Base-by-base conservation (phyloP, 2,329 filamentous ascomycete species). In the Aspergillus latus region DNA sequence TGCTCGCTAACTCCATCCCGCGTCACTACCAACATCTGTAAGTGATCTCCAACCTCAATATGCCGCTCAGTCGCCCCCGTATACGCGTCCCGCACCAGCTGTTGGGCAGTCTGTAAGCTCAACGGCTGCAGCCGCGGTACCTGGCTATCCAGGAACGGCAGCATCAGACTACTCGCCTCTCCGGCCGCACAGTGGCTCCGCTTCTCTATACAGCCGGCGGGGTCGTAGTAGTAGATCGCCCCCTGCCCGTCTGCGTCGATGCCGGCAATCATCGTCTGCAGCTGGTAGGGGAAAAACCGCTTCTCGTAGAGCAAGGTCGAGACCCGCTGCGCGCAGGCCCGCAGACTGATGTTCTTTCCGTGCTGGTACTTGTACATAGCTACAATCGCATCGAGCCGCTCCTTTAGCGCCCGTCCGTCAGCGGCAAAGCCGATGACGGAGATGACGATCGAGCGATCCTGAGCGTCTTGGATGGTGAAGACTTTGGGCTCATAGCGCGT, bases 321-420 rank as follows among this genome's bases (percentile, higher is more conserved):
- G 4, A 45, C 43, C 5, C 43, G 43, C 43, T 45, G 43, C 11
- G 43, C 43, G 13, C 43, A 45, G 0, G 43, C 43, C 26, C 43
- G 43, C 0, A 34, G 45, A 13, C 28, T 26, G 45, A 47, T 47
- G 15, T 36, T 36, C 2, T 15, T 8, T 4, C 45, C 45, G 15
- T 47, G 29, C 28, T 47, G 45, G 45, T 47, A 47, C 30, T 26
- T 47, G 45, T 47, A 47, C 30, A 47, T 36, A n/a, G n/a, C 13
- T 5, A 8, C 29, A 10, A 47, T 15, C 4, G 5, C 9, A 1
- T 47, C 29, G 29, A 47, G 45, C 4, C 21, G 16, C 45, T 47
- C 45, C n/a, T 47, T 47, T 1, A 47, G 29, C n/a, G 45, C 45
- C 29, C 36, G 45, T 4, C 43, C 45, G 30, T 47, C 45, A 2